Evolutionary conservation across 2,329 filamentous ascomycete species (phyloP), one percentile per base, ranked within the genome.

Genomic region (Davidsoniella neocaledoniae): DNA sequence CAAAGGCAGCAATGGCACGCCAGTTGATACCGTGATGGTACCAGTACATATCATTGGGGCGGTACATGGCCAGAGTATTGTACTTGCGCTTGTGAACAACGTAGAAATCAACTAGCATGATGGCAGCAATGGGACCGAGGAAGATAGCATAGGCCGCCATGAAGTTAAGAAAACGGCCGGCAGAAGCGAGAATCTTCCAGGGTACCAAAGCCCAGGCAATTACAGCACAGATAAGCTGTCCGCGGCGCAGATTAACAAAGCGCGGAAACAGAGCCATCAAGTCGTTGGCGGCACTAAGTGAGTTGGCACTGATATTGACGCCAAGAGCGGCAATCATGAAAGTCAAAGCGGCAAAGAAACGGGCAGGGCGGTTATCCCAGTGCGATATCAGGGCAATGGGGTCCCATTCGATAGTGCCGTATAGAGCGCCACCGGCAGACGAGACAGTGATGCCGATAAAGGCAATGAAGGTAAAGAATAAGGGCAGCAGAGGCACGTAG

Each of bases 301-400:
- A 52, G 50, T 53, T 53, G 21, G 54, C 54, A 14, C 46, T 50
- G 17, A 55, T 54, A 29, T 55, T 52, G 48, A 52, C 48, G 39
- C 54, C 54, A 3, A 55, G 63, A 59, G 52, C 62, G n/a, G 68
- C 64, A 58, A 72, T 71, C 55, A 72, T 72, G 48, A 72, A 66
- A 2, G 68, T 68, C 48, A 69, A 61, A 16, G 66, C 68, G 12
- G 62, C 65, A 58, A 71, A 72, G n/a, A 70, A 64, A 14, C 69
- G 68, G n/a, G 69, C 70, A 19, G 72, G 68, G 9, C 63, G 65
- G 45, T 66, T 69, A 39, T 48, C 45, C 48, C 50, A 56, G 43
- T 67, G 63, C 6, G 61, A 64, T 50, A 68, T 66, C 16, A 68
- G 62, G 8, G 60, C 61, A 14, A 66, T 64, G 61, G 66, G 67